Conservation (phyloP, 768 basidiomycete species). For the Leccinum disarticulatum region DNA sequence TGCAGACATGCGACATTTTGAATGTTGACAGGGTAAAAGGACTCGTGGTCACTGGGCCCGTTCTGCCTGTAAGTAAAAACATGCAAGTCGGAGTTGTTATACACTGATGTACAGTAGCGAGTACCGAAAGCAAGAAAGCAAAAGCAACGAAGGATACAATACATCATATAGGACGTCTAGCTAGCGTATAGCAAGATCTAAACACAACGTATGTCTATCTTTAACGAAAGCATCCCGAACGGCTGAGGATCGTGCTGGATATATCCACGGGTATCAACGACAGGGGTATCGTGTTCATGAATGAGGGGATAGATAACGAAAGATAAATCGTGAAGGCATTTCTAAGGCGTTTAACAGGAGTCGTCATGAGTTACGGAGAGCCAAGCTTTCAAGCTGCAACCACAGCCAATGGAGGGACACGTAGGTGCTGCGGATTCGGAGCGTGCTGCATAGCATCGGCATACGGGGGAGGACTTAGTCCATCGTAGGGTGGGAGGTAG, state of each 20-base stretch:
- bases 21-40: background rate
- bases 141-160: background rate
- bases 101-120: background rate
- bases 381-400: background rate
- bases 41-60: background rate
- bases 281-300: conserved; percentile 7
- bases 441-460: background rate
- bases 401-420: conserved; percentile 2
- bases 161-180: background rate
- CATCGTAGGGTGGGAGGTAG: conserved; percentile 14
- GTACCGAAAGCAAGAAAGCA: background rate
- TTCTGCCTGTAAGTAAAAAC: no score
- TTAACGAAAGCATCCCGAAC: background rate
- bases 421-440: background rate
- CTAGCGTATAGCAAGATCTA: background rate
- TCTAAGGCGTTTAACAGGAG: background rate
- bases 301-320: background rate
- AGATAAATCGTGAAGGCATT: background rate
- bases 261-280: conserved; percentile 7
- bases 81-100: no score
- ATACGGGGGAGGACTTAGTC: conserved; percentile 15
- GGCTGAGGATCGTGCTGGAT: background rate
- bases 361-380: background rate
- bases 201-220: background rate
- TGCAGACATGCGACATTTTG: background rate